Base-by-base conservation (phyloP, 2,329 filamentous ascomycete species). In the Calonectria pauciramosa region DNA sequence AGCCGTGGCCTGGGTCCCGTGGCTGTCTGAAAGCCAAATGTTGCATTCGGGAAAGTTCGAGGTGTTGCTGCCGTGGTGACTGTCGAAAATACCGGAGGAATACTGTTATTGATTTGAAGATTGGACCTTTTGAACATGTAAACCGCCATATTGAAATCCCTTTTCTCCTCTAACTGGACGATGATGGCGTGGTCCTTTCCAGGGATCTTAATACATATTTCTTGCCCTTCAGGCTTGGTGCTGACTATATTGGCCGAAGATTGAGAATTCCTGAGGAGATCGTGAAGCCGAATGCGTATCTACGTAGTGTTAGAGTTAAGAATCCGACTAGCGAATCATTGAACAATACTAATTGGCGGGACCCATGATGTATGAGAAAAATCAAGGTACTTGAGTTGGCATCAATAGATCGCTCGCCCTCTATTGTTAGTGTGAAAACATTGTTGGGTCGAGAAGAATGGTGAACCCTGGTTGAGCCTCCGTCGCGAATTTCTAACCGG, bases 141-240 rank as follows among this genome's bases (percentile, higher is more conserved):
- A 6, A 82, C 77, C 2, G 82, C 74, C 20, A 86, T 68, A 30
- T 74, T 79, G 44, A 86, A 85, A 63, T 86, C 84, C 68, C 84
- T 79, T 6, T 66, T 74, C 11, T 83, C 77, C 11, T 80, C 77
- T 52, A 86, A 85, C 26, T 79, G 77, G 13, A 75, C 77, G 6
- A 79, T 52, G 14, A 85, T 66, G 6, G 76, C 77, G 38, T 82
- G 81, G 2, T 72, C 64, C n/a, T 80, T 80, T 6, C 76, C 70
- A 4, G 80, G 78, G 6, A 83, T 73, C 10, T 70, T 75, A 20
- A 86, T 68, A 28, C 76, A 77, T 9, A 86, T 68, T 47, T 77
- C 68, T 7, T 74, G 70, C 4, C 72, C 65, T 16, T 70, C 47
- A 36, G 75, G 77, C 20, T 83, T 73, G 30, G 79, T 72, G n/a